A percentile compares a stretch with the other conserved stretches of the same genome.
Conservation (phyloP, 1,284 basidiomycete species). For the Farysia itapuensis region DNA sequence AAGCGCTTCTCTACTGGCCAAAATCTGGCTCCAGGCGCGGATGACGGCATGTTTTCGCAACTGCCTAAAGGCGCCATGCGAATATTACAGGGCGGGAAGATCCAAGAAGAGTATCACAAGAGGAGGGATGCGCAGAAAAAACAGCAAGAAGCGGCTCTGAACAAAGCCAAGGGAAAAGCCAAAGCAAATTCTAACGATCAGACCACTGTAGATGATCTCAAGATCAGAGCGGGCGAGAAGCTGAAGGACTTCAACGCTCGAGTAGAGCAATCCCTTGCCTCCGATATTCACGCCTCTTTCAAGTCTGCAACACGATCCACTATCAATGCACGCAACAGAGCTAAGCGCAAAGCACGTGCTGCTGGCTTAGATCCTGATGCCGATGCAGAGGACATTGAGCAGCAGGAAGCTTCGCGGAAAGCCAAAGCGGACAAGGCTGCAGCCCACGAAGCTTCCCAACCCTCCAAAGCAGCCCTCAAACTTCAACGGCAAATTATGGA, state of each 20-base stretch:
- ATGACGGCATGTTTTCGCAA: constrained; percentile 31
- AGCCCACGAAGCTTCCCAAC: constrained; percentile 25
- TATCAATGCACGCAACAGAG: constrained; percentile 43
- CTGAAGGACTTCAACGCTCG: constrained; percentile 51
- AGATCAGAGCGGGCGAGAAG: constrained; percentile 51
- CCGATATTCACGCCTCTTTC: constrained; percentile 38
- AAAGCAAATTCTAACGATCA: constrained; percentile 5
- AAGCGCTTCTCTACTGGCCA: constrained; percentile 33
- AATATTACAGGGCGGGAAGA: constrained; percentile 42
- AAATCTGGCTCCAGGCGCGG: constrained; percentile 31
- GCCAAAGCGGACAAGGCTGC: constrained; percentile 40
- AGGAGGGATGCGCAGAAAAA: constrained; percentile 24
- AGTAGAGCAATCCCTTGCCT: constrained; percentile 48
- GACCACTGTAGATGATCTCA: constrained; percentile 16
- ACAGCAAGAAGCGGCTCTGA: constrained; percentile 8
- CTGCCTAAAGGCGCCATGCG: constrained; percentile 49
- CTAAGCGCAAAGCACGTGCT: constrained; percentile 25
- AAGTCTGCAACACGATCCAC: constrained; percentile 28
- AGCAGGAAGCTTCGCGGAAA: constrained; percentile 24
- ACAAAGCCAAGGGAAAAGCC: constrained; percentile 22
- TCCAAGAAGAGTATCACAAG: constrained; percentile 35
- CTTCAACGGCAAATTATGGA: constrained; percentile 31
- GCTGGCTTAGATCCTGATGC: constrained; percentile 34
- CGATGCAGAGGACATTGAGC: constrained; percentile 11
- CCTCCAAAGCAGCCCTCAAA: constrained; percentile 32